A percentile compares a stretch with the other conserved stretches of the same genome.
phyloP scores from a whole-genome alignment of 139 green algal species.

The Tetradesmus lagerheimii region DNA sequence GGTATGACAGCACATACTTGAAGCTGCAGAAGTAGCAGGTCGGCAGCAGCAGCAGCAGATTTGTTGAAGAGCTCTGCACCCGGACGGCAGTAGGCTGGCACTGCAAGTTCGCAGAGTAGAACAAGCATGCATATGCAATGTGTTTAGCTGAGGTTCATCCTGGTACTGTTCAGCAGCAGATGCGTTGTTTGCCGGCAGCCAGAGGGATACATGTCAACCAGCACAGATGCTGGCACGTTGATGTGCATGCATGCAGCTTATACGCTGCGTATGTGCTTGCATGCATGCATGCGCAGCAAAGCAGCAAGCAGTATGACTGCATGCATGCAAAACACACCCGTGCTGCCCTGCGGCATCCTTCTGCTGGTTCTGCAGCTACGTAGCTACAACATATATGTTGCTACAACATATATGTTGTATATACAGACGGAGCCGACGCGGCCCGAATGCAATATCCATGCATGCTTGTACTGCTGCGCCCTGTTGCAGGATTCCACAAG shows the following conservation, averaged over 20 bases:
- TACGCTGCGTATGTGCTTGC: not conserved
- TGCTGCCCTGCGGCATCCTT: not conserved
- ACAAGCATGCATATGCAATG: not conserved
- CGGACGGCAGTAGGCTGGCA: not conserved
- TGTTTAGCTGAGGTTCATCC: too few species aligned
- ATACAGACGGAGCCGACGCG: too few species aligned
- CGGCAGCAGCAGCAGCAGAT: not conserved
- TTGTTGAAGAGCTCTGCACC: not conserved
- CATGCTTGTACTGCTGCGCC: not conserved
- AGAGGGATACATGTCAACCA: too few species aligned
- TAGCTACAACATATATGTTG: not conserved
- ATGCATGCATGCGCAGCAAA: too few species aligned
- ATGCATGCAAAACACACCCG: not conserved
- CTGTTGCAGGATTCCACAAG: too few species aligned
- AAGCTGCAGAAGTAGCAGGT: not conserved
- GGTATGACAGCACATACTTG: constrained; percentile 37
- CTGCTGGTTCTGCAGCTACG: not conserved
- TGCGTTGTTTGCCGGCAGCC: too few species aligned
- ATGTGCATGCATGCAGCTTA: too few species aligned
- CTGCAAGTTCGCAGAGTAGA: not conserved
- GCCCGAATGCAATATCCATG: too few species aligned
- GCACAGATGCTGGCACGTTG: too few species aligned
- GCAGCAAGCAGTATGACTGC: too few species aligned
- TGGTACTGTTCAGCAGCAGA: too few species aligned
- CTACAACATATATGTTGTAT: too few species aligned